phyloP scores from a whole-genome alignment of 2,329 filamentous ascomycete genomes.

The Ophiocordyceps robertsii region DNA sequence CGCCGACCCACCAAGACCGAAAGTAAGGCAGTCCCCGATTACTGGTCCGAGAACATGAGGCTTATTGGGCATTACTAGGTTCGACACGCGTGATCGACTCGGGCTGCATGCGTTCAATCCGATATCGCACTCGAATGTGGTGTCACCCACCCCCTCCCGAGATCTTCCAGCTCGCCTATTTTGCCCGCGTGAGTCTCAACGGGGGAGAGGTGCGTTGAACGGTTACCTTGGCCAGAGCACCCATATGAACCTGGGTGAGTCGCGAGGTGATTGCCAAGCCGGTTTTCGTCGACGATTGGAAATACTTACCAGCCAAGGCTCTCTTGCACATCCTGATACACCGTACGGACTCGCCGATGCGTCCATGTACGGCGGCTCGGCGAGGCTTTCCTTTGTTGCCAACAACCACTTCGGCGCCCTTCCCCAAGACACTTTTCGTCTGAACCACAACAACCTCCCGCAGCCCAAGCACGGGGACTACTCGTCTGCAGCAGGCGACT shows the following conservation, averaged over 20 bases:
- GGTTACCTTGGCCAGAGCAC: slow-evolving; percentile 3
- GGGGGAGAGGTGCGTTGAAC: slow-evolving; percentile 7
- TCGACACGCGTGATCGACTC: slow-evolving; percentile 18
- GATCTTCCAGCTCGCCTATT: slow-evolving; percentile 13
- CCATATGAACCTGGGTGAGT: slow-evolving; percentile 5
- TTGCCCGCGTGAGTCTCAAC: slow-evolving; percentile 9
- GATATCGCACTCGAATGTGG: slow-evolving; percentile 23
- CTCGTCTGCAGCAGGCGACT: slow-evolving; percentile 7
- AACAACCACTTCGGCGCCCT: slow-evolving; percentile 11
- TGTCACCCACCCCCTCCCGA: slow-evolving; percentile 20
- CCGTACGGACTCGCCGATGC: slow-evolving; percentile 15
- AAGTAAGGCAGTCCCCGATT: slow-evolving; percentile 8
- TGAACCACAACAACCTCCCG: slow-evolving; percentile 9
- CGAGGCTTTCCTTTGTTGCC: slow-evolving; percentile 13
- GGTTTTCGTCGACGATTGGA: too few relatives aligned
- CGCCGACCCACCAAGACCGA: slow-evolving; percentile 9
- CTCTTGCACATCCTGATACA: slow-evolving; percentile 13
- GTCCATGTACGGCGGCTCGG: slow-evolving; percentile 16
- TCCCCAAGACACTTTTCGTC: slow-evolving; percentile 13
- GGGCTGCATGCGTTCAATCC: slow-evolving; percentile 22
- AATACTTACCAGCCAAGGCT: slow-evolving; percentile 9
- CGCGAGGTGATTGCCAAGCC: background rate
- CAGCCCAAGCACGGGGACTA: slow-evolving; percentile 16
- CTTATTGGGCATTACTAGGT: slow-evolving; percentile 8
- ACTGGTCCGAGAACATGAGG: background rate